These are phyloP conservation scores for Escallonia herrerae DNA, from an alignment of 129 eudicot species.

Conservation along the genomic window DNA sequence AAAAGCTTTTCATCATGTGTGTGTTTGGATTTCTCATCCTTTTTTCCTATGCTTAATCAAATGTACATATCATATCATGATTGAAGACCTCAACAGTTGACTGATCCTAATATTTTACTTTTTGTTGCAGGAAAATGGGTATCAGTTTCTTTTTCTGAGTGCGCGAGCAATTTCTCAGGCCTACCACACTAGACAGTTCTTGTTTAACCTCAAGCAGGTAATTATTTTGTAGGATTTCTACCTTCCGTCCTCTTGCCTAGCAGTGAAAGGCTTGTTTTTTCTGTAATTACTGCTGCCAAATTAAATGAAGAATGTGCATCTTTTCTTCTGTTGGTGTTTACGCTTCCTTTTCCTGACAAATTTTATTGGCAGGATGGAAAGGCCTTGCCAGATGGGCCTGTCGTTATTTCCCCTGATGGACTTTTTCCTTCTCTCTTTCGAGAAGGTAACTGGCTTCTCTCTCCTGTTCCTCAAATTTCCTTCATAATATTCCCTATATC, in stretches of 20 bases:
- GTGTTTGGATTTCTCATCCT: not conserved
- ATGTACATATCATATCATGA: not conserved
- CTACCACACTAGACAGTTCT: conserved; percentile 73
- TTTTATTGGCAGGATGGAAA: conserved; percentile 67
- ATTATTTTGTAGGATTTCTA: not conserved
- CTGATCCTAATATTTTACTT: not conserved
- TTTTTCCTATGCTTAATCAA: not conserved
- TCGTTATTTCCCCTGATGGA: conserved; percentile 94
- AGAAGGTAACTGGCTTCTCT: conserved; percentile 54
- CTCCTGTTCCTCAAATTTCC: conserved; percentile 1
- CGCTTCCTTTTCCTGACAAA: conserved; percentile 6
- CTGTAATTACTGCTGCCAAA: too few relatives aligned
- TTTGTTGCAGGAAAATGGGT: conserved; percentile 83
- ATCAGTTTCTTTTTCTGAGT: conserved; percentile 86
- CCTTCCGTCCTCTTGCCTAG: too few relatives aligned
- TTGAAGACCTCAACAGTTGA: not conserved
- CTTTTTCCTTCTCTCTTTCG: conserved; percentile 94
- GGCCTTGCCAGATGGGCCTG: conserved; percentile 96
- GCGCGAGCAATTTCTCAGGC: conserved; percentile 97
- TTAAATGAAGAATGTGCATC: too few relatives aligned
- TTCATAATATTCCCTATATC: too few relatives aligned
- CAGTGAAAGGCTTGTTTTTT: too few relatives aligned
- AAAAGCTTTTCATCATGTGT: not conserved
- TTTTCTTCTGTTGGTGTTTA: not conserved
- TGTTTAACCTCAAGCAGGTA: conserved; percentile 91